Evolutionary conservation across 1,284 basidiomycete species (phyloP).

Genomic region (Trichosporon sp.): DNA sequence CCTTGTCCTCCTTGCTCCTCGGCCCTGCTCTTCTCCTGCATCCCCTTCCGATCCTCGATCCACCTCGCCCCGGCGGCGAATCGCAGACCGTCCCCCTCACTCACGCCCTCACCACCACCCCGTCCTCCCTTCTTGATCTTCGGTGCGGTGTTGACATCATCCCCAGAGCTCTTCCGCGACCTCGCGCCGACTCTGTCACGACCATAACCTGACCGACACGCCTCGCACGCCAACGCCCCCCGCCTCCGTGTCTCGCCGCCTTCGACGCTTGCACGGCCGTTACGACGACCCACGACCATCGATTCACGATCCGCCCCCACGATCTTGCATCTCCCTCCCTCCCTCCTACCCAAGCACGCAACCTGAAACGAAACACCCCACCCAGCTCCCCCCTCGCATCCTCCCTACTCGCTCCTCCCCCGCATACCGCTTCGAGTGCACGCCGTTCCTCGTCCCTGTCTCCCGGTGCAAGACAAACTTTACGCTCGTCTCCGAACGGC

Average conservation of each 20-base stretch:
- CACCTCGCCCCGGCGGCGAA: neutral
- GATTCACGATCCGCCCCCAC: neutral
- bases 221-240: neutral
- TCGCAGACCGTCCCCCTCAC: neutral
- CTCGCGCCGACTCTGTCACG: neutral
- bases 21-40: too few relatives aligned
- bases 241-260: neutral
- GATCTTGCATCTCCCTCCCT: neutral
- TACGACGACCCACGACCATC: neutral
- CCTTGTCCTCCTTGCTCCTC: neutral
- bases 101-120: neutral
- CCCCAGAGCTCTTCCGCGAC: neutral
- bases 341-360: neutral
- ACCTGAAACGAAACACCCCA: constrained; percentile 1
- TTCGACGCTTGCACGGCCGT: neutral
- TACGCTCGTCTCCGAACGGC: neutral
- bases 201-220: neutral
- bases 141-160: neutral
- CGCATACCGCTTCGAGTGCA: neutral
- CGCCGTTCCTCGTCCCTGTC: neutral
- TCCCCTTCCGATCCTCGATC: neutral
- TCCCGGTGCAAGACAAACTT: neutral
- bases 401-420: neutral
- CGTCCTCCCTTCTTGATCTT: neutral
- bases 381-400: neutral